A percentile compares a stretch with the other conserved stretches of the same genome.
Conservation (phyloP, 768 basidiomycete species). For the Boletus coccyginus region DNA sequence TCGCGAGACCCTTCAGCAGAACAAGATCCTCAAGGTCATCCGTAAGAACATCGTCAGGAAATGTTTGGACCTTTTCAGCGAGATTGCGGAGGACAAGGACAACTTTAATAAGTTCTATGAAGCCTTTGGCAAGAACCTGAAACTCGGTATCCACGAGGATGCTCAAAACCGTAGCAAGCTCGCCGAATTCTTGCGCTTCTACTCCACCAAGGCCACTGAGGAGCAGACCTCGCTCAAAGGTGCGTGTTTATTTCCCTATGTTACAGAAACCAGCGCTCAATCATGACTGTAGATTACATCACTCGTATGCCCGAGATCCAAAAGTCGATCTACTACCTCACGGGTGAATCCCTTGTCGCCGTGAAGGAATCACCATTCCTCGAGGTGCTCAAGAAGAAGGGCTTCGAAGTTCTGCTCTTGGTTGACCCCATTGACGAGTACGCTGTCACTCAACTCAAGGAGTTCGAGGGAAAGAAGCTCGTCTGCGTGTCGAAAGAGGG, state of each 20-base stretch:
- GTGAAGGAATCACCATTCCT: slow-evolving; percentile 97
- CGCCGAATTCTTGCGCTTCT: slow-evolving; percentile 98
- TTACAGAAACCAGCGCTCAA: neutral
- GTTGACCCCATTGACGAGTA: slow-evolving; percentile 99
- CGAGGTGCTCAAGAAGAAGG: slow-evolving; percentile 99
- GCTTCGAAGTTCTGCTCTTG: slow-evolving; percentile 95
- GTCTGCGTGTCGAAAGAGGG: slow-evolving; percentile 99
- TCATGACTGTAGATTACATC: slow-evolving; percentile 75
- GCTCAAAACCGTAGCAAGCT: slow-evolving; percentile 99
- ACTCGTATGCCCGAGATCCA: slow-evolving; percentile 99
- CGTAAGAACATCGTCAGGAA: slow-evolving; percentile 99
- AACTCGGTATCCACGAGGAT: slow-evolving; percentile 99
- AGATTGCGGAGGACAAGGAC: slow-evolving; percentile 99
- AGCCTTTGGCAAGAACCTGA: slow-evolving; percentile 98
- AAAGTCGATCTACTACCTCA: slow-evolving; percentile 99
- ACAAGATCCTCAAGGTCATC: slow-evolving; percentile 99
- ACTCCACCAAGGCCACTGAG: slow-evolving; percentile 90
- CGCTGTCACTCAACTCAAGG: slow-evolving; percentile 97
- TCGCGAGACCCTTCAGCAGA: slow-evolving; percentile 98
- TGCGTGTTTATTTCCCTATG: slow-evolving; percentile 30
- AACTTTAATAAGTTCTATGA: slow-evolving; percentile 97
- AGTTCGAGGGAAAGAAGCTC: slow-evolving; percentile 97
- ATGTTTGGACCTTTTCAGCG: slow-evolving; percentile 88
- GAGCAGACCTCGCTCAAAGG: slow-evolving; percentile 94
- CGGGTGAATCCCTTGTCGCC: slow-evolving; percentile 92